Percentiles rank a stretch among this genome's conserved stretches.
Evolutionary conservation across 371 early-diverging fungal species (phyloP).

Genomic region (Rhizomucor pusillus): DNA sequence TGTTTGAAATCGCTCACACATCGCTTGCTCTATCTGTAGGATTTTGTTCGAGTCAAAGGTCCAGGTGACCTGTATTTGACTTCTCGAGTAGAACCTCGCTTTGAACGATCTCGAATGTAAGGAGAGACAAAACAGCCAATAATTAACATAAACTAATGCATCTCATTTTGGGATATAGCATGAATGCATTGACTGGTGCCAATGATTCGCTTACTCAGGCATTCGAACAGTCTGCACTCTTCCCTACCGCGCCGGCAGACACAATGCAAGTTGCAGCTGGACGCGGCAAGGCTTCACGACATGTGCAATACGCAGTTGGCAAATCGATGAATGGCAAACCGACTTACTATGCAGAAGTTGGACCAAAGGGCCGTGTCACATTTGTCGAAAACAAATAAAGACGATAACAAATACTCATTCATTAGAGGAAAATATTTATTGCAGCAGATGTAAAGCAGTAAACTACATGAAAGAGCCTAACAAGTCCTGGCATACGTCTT

Average conservation of each 20-base stretch:
- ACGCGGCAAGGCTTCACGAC: not conserved
- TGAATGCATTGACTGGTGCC: conserved; percentile 41
- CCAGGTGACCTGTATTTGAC: conserved; percentile 71
- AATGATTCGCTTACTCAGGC: conserved; percentile 44
- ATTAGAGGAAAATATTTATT: too few species aligned
- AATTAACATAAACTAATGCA: too few species aligned
- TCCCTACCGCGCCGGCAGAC: conserved; percentile 28
- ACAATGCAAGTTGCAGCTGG: conserved; percentile 10
- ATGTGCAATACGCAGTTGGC: conserved; percentile 32
- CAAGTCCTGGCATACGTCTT: conserved; percentile 8
- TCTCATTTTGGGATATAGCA: too few species aligned
- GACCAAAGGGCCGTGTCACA: conserved; percentile 27
- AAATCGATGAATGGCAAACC: conserved; percentile 36
- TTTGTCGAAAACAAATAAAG: conserved; percentile 18
- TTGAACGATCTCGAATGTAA: conserved; percentile 45
- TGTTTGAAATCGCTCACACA: too few species aligned
- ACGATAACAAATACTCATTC: not conserved
- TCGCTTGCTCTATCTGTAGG: conserved; percentile 34
- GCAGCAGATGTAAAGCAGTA: too few species aligned
- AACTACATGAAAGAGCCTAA: not conserved
- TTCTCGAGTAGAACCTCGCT: conserved; percentile 59
- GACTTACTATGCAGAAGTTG: conserved; percentile 46
- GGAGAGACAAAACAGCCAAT: conserved; percentile 2
- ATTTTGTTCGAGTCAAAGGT: conserved; percentile 64
- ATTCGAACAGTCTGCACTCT: conserved; percentile 35